Evolutionary conservation across 169 alveolate genomes (phyloP).

Genomic region (Plasmodium relictum): DNA sequence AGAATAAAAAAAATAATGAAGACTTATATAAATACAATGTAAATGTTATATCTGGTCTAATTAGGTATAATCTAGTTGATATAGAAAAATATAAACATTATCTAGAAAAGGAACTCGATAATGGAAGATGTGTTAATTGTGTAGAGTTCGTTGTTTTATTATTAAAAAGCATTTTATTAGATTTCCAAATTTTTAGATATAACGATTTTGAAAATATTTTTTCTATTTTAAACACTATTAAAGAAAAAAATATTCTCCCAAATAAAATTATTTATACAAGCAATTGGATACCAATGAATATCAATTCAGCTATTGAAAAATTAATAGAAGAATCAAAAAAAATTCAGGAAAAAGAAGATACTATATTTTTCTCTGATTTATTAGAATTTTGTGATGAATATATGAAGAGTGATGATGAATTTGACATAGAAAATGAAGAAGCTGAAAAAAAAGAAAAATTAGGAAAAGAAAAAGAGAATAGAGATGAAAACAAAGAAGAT

Average conservation of each 20-base stretch:
- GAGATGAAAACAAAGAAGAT: neutral
- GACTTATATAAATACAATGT: constrained; percentile 33
- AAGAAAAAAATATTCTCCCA: constrained; percentile 11
- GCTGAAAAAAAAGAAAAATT: neutral
- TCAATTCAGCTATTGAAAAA: constrained; percentile 39
- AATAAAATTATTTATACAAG: constrained; percentile 14
- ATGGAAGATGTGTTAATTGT: neutral
- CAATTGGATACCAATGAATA: constrained; percentile 15
- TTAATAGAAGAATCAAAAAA: constrained; percentile 40
- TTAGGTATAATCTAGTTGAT: constrained; percentile 57
- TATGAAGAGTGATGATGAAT: constrained; percentile 51
- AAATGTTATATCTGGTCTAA: constrained; percentile 60
- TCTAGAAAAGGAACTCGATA: constrained; percentile 26
- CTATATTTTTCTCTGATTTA: constrained; percentile 56
- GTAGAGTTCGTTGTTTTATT: constrained; percentile 29
- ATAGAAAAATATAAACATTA: constrained; percentile 58
- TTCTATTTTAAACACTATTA: constrained; percentile 24
- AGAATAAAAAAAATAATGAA: neutral
- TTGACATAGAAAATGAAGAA: constrained; percentile 4
- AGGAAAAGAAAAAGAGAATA: neutral
- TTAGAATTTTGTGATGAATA: constrained; percentile 37
- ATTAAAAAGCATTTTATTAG: constrained; percentile 63
- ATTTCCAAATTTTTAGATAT: constrained; percentile 58
- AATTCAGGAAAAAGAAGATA: constrained; percentile 21
- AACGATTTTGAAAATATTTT: constrained; percentile 68